phyloP scores from a whole-genome alignment of 768 basidiomycete species.

The Sarcomyxa edulis region DNA sequence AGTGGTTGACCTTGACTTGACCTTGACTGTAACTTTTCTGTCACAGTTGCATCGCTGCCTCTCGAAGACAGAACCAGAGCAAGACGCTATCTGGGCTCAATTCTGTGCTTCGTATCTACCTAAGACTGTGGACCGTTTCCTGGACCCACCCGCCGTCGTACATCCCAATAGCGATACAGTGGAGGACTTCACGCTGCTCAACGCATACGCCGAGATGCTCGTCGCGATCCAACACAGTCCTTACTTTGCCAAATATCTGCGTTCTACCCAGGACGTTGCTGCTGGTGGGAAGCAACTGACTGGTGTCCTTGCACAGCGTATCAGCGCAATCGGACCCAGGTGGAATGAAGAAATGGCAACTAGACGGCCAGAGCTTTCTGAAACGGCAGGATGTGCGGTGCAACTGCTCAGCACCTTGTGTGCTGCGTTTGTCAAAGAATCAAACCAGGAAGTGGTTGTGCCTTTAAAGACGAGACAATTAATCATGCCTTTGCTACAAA shows the following conservation, averaged over 20 bases:
- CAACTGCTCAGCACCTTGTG: conserved; percentile 8
- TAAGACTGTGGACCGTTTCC: conserved; percentile 15
- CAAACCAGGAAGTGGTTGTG: conserved; percentile 4
- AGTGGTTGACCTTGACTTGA: no score
- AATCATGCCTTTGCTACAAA: conserved; percentile 4
- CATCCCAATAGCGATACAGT: conserved; percentile 6
- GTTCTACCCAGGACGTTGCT: conserved; percentile 13
- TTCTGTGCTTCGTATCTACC: conserved; percentile 21
- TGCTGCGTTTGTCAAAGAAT: conserved; percentile 9
- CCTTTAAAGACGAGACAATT: conserved; percentile 1
- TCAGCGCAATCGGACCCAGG: conserved; percentile 15
- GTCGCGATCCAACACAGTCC: conserved; percentile 15
- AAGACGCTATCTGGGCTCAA: conserved; percentile 19
- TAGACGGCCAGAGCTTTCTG: neutral
- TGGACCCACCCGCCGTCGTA: conserved; percentile 12
- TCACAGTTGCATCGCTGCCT: conserved; percentile 6
- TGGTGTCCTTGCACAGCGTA: conserved; percentile 15
- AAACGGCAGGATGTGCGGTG: neutral
- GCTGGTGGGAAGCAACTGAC: conserved; percentile 16
- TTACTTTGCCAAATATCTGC: conserved; percentile 22
- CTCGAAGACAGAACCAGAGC: conserved; percentile 8
- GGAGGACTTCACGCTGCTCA: conserved; percentile 16
- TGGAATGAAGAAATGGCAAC: conserved; percentile 11
- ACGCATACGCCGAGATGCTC: conserved; percentile 19
- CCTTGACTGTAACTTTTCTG: neutral